Evolutionary conservation across 31 red algal species (phyloP).

Genomic region (Asparagopsis taxiformis): DNA sequence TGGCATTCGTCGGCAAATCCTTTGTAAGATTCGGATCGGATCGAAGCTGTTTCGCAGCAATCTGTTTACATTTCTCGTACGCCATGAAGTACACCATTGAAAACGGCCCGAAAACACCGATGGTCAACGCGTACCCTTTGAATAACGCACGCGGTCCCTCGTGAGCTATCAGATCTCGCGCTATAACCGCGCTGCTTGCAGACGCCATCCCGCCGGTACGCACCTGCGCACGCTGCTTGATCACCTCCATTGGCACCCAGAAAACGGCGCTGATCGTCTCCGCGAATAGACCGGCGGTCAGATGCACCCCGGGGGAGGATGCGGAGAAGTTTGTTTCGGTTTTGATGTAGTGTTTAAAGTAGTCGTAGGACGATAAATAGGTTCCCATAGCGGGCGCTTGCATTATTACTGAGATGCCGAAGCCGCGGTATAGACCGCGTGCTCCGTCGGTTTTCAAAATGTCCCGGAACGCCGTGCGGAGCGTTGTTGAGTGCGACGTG

Average conservation of each 20-base stretch:
- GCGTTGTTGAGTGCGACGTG: conserved; percentile 23
- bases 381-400: conserved; percentile 96
- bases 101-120: conserved; percentile 97
- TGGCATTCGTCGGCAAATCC: conserved; percentile 15
- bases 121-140: conserved; percentile 85
- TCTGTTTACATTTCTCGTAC: conserved; percentile 81
- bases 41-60: conserved; percentile 9
- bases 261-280: conserved; percentile 90
- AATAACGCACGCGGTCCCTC: conserved; percentile 85
- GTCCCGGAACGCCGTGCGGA: conserved; percentile 22
- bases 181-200: conserved; percentile 37
- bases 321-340: conserved; percentile 1
- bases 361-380: conserved; percentile 91
- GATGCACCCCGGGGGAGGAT: conserved; percentile 55
- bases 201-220: conserved; percentile 43
- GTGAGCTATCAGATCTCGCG: conserved; percentile 59
- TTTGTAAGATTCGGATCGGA: not conserved
- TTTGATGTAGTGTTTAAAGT: conserved; percentile 54
- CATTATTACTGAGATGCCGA: conserved; percentile 80
- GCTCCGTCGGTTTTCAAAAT: conserved; percentile 48
- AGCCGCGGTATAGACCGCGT: conserved; percentile 89
- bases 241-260: conserved; percentile 99
- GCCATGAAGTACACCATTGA: conserved; percentile 93
- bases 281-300: conserved; percentile 76
- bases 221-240: conserved; percentile 97